Evolutionary conservation across 805 yeast species (phyloP).

Genomic region (Metschnikowia anglica): DNA sequence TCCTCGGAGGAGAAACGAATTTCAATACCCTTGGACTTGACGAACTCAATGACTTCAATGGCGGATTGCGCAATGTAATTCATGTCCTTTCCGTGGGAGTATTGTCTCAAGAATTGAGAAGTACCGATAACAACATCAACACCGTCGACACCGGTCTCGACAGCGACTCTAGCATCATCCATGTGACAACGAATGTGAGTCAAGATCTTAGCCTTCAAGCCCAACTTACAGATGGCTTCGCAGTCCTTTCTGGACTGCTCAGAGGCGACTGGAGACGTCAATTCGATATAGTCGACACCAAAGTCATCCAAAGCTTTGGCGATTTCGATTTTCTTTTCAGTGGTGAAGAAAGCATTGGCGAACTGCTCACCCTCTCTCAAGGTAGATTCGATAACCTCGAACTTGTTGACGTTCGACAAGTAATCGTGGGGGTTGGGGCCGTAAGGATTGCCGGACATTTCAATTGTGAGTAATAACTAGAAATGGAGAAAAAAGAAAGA

Average conservation of each 20-base stretch:
- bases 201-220: slow-evolving; percentile 56
- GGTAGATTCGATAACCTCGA: slow-evolving; percentile 56
- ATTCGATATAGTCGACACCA: slow-evolving; percentile 60
- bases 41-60: slow-evolving; percentile 58
- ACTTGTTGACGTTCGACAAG: slow-evolving; percentile 52
- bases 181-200: slow-evolving; percentile 62
- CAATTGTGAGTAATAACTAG: neutral
- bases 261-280: slow-evolving; percentile 59
- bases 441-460: slow-evolving; percentile 46
- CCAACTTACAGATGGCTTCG: slow-evolving; percentile 59
- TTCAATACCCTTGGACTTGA: slow-evolving; percentile 59
- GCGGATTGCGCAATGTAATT: slow-evolving; percentile 56
- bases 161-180: slow-evolving; percentile 61
- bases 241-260: slow-evolving; percentile 58
- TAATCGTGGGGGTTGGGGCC: slow-evolving; percentile 60
- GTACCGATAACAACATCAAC: slow-evolving; percentile 63
- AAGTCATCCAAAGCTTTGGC: slow-evolving; percentile 62
- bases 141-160: slow-evolving; percentile 63
- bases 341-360: slow-evolving; percentile 59
- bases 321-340: slow-evolving; percentile 55
- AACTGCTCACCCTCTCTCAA: slow-evolving; percentile 65
- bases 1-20: slow-evolving; percentile 60
- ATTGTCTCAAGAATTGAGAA: slow-evolving; percentile 55
- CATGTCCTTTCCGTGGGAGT: slow-evolving; percentile 62
- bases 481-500: slow-evolving; percentile 4